Base-by-base conservation (phyloP, 1,284 basidiomycete species). In the Ceratobasidium sp. region DNA sequence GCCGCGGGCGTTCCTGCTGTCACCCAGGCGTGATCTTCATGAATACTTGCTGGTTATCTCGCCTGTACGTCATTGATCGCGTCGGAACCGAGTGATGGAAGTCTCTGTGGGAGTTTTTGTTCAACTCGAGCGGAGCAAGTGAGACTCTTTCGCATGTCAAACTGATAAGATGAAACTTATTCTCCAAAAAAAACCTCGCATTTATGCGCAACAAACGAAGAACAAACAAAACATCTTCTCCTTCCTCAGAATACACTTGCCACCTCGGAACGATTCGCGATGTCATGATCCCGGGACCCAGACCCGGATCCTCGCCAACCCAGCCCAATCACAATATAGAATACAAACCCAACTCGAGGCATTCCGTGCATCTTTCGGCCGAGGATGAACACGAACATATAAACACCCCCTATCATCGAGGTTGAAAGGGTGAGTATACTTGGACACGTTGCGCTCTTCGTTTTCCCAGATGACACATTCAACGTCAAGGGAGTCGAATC, bases 61-160 rank as follows among this genome's bases (percentile, higher is more conserved):
- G 5, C 61, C 61, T 40, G 61, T 63, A 44, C 61, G 61, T 64
- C 61, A 64, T 64, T n/a, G 61, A 42, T 64, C 6, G 39, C 3
- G 9, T 18, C 23, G 7, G 56, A 60, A 28, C 56, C 56, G 56
- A 60, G 18, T 9, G n/a, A n/a, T n/a, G n/a, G n/a, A n/a, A n/a
- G n/a, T n/a, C n/a, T 60, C 26, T 60, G 56, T 60, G 56, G 56
- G 56, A 60, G 26, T n/a, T 60, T n/a, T n/a, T n/a, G n/a, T n/a
- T n/a, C n/a, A n/a, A n/a, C n/a, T n/a, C n/a, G 20, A 26, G 39
- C 5, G 55, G 6, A 33, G 10, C 26, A 9, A 9, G 33, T 39
- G 61, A 64, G 39, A 64, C 40, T 42, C 39, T 3, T 44, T 44
- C 18, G 18, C 61, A 64, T 23, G 28, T 64, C 28, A 12, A 60